Percentiles rank a stretch among this genome's conserved stretches.
These are phyloP conservation scores for Exophiala phaeomuriformis DNA, from an alignment of 2,329 filamentous ascomycete genomes.

Conservation along the genomic window DNA sequence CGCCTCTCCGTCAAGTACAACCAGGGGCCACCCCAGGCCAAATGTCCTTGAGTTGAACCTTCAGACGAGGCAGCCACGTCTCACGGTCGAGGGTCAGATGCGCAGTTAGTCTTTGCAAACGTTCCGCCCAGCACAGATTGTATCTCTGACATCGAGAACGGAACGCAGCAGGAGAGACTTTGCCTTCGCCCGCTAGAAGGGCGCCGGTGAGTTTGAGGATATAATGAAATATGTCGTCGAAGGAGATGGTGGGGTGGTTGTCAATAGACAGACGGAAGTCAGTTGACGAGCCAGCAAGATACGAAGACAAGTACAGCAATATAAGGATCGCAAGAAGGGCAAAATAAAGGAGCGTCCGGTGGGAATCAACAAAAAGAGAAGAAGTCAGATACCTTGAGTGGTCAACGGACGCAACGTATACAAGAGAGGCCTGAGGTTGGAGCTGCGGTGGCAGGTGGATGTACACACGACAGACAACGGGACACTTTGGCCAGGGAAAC, in stretches of 20 bases:
- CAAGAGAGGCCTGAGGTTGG: constrained; percentile 19
- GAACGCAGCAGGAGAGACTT: not conserved
- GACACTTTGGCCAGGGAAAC: constrained; percentile 16
- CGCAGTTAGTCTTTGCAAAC: constrained; percentile 1
- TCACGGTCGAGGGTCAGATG: constrained; percentile 3
- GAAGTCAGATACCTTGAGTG: constrained; percentile 16
- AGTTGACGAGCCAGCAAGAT: constrained; percentile 7
- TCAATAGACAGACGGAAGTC: constrained; percentile 8
- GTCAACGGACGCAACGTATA: constrained; percentile 17
- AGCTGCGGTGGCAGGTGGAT: constrained; percentile 23
- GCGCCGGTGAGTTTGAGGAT: not conserved
- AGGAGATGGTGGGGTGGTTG: constrained; percentile 17
- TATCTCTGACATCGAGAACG: constrained; percentile 7
- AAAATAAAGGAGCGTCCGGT: constrained; percentile 21
- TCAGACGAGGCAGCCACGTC: not conserved
- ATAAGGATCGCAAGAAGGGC: constrained; percentile 14
- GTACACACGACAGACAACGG: constrained; percentile 11
- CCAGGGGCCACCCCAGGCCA: not conserved
- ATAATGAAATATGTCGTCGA: constrained; percentile 3
- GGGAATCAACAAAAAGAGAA: constrained; percentile 16
- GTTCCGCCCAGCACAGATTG: constrained; percentile 3
- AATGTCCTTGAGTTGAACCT: not conserved
- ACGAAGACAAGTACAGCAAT: constrained; percentile 14
- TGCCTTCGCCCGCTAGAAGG: not conserved
- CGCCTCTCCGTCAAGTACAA: constrained; percentile 1